A percentile compares a stretch with the other conserved stretches of the same genome.
Conservation (phyloP, 345 rosid species). For the Euphorbia tirucalli region DNA sequence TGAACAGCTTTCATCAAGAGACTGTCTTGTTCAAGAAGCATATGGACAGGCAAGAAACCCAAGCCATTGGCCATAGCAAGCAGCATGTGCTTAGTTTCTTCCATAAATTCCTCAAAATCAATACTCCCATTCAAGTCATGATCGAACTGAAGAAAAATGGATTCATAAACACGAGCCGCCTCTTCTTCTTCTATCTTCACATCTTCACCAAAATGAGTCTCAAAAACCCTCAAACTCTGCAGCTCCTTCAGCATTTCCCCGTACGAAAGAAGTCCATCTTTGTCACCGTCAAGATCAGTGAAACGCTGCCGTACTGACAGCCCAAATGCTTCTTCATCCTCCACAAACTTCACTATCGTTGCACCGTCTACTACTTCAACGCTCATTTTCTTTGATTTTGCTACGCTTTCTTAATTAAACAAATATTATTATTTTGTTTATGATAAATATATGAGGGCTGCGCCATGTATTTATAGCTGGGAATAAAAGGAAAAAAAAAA, state of each 20-base stretch:
- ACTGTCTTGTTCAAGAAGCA: no score
- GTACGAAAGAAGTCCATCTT: conserved; percentile 42
- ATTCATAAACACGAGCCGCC: conserved; percentile 20
- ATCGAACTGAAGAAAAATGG: conserved; percentile 36
- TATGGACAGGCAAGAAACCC: no score
- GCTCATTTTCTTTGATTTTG: no score
- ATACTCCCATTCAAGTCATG: conserved; percentile 31
- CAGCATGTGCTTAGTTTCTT: conserved; percentile 45
- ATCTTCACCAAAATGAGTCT: no score
- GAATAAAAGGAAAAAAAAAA: no score
- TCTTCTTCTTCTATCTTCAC: no score
- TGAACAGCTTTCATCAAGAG: no score
- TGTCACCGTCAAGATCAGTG: conserved; percentile 29
- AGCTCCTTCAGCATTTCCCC: conserved; percentile 41
- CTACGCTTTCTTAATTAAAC: no score
- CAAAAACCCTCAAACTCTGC: no score
- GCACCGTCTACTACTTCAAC: conserved; percentile 39
- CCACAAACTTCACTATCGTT: conserved; percentile 39
- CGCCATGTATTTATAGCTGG: no score
- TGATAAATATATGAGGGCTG: no score
- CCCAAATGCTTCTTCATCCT: conserved; percentile 45
- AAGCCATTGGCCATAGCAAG: not conserved
- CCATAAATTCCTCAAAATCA: conserved; percentile 41
- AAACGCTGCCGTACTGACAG: conserved; percentile 24
- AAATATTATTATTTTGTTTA: no score